Conservation (phyloP, 1,284 basidiomycete species). For the Amylostereum areolatum region DNA sequence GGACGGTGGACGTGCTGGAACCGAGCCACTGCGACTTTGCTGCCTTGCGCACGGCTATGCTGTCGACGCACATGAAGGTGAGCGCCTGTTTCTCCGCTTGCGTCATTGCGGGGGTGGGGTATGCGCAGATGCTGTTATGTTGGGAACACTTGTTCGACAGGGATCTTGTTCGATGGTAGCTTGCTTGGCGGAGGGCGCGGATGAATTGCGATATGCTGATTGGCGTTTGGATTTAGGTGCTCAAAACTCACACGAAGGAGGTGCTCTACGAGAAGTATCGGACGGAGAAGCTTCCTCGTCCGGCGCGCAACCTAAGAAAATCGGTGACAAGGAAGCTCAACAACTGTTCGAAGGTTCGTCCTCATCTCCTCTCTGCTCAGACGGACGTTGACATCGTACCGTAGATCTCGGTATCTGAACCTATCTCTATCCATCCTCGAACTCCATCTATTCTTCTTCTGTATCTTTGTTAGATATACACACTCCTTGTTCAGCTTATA, state of each 20-base stretch:
- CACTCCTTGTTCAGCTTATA: too few species aligned
- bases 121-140: too few species aligned
- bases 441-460: too few species aligned
- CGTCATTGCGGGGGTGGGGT: slow-evolving; percentile 8
- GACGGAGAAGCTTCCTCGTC: slow-evolving; percentile 78
- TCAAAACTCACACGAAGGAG: slow-evolving; percentile 75
- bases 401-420: slow-evolving; percentile 49
- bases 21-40: slow-evolving; percentile 80
- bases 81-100: slow-evolving; percentile 15
- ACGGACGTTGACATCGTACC: slow-evolving; percentile 1
- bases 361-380: slow-evolving; percentile 11
- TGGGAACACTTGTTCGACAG: too few species aligned
- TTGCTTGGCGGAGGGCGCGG: slow-evolving; percentile 9
- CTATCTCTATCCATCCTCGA: background rate
- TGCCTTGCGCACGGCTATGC: slow-evolving; percentile 69
- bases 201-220: slow-evolving; percentile 7
- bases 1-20: slow-evolving; percentile 75
- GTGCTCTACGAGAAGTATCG: slow-evolving; percentile 80
- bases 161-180: background rate
- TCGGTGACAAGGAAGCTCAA: slow-evolving; percentile 65
- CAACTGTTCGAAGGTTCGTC: slow-evolving; percentile 62
- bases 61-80: slow-evolving; percentile 78
- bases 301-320: slow-evolving; percentile 71
- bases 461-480: too few species aligned
- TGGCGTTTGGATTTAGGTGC: slow-evolving; percentile 38